phyloP scores from a whole-genome alignment of 164 flowering plant genomes.

The Brasenia schreberi region DNA sequence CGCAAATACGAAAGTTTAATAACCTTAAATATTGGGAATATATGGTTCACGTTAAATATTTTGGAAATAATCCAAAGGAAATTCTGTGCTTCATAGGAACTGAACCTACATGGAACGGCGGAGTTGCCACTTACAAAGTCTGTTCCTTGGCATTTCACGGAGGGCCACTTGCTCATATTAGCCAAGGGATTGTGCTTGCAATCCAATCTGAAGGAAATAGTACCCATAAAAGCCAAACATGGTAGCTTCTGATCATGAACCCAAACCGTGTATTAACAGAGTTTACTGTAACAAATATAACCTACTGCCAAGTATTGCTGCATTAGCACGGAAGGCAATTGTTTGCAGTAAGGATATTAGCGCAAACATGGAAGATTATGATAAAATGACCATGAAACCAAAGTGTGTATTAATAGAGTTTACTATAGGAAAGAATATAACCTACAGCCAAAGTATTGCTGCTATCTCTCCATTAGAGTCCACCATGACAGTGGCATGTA shows the following conservation, averaged over 20 bases:
- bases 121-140: conserved; percentile 27
- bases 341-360: conserved; percentile 38
- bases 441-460: conserved; percentile 34
- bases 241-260: not conserved
- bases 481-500: too few relatives aligned
- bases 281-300: not conserved
- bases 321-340: conserved; percentile 55
- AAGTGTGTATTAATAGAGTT: not conserved
- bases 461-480: too few relatives aligned
- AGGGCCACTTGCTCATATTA: conserved; percentile 29
- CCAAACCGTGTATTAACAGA: not conserved
- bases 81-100: too few relatives aligned
- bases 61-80: too few relatives aligned
- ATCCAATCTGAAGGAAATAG: conserved; percentile 29
- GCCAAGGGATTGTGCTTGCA: conserved; percentile 18
- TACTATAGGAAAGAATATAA: not conserved
- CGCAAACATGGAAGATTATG: not conserved
- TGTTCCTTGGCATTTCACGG: conserved; percentile 26
- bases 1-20: too few relatives aligned
- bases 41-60: too few relatives aligned
- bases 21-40: too few relatives aligned
- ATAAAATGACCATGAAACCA: too few relatives aligned
- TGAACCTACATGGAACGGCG: too few relatives aligned
- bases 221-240: not conserved
- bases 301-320: conserved; percentile 33